Conservation (phyloP, 2,329 filamentous ascomycete genomes). For the Cladobotryum mycophilum region DNA sequence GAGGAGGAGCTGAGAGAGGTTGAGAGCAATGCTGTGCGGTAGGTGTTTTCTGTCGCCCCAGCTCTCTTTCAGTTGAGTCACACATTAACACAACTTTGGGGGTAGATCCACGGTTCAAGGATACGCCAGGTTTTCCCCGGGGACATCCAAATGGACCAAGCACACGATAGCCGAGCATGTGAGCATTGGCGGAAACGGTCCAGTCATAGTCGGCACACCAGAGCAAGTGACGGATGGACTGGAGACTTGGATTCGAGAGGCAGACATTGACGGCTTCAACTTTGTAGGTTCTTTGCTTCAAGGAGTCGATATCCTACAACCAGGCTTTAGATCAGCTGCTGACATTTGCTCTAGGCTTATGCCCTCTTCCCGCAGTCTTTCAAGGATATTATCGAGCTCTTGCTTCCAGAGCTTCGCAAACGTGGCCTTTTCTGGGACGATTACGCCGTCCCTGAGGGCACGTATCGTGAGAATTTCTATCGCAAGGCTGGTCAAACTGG, state of each 20-base stretch:
- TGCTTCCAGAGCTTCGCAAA: constrained; percentile 56
- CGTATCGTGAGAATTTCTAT: constrained; percentile 57
- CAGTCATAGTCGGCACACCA: constrained; percentile 56
- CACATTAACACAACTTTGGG: not conserved
- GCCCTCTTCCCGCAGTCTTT: constrained; percentile 62
- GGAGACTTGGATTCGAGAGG: constrained; percentile 39
- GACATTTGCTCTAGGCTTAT: constrained; percentile 43
- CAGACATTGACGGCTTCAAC: constrained; percentile 65
- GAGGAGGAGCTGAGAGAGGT: constrained; percentile 59
- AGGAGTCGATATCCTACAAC: not conserved
- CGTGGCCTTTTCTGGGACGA: constrained; percentile 53
- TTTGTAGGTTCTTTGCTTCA: constrained; percentile 42
- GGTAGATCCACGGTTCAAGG: constrained; percentile 47
- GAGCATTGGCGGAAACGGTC: constrained; percentile 60
- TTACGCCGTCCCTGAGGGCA: constrained; percentile 49
- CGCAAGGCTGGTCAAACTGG: constrained; percentile 42
- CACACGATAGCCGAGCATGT: constrained; percentile 62
- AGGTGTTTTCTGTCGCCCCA: not conserved
- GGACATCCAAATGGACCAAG: constrained; percentile 65
- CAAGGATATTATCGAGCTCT: constrained; percentile 58
- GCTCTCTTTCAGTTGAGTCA: not conserved
- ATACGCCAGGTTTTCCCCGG: constrained; percentile 50
- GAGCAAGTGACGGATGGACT: constrained; percentile 27
- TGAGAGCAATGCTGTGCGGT: constrained; percentile 54
- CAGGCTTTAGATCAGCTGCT: too few species aligned